Conservation (phyloP, 2,329 filamentous ascomycete genomes). For the Falciphora oryzae region DNA sequence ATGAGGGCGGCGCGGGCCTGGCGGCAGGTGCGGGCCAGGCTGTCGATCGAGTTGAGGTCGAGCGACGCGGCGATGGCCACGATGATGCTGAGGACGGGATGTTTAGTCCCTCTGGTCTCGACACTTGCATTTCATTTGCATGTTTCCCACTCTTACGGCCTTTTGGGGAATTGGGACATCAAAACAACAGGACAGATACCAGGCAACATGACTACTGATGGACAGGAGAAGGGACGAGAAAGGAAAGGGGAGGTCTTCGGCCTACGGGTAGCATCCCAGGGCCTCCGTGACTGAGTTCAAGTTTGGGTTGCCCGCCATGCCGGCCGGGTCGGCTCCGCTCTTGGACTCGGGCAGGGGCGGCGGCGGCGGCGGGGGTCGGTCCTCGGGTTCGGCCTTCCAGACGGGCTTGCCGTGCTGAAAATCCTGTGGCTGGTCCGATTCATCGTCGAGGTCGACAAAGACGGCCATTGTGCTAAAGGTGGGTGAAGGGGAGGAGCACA, state of each 20-base stretch:
- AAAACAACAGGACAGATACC: background rate
- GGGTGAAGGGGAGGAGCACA: background rate
- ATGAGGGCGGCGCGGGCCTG: slow-evolving; percentile 72
- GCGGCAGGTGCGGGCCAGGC: slow-evolving; percentile 75
- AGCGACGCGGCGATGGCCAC: slow-evolving; percentile 68
- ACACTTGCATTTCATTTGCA: background rate
- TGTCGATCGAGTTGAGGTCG: slow-evolving; percentile 82
- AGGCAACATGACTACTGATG: background rate
- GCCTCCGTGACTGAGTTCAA: slow-evolving; percentile 55
- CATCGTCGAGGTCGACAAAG: slow-evolving; percentile 28
- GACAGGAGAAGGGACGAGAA: slow-evolving; percentile 8
- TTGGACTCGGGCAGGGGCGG: slow-evolving; percentile 7
- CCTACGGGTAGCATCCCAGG: slow-evolving; percentile 65
- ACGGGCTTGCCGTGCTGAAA: slow-evolving; percentile 19
- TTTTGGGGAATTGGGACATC: background rate
- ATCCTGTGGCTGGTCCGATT: slow-evolving; percentile 22
- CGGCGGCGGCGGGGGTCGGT: slow-evolving; percentile 14
- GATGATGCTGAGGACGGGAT: slow-evolving; percentile 55
- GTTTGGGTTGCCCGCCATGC: slow-evolving; percentile 43
- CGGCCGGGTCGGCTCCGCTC: slow-evolving; percentile 21
- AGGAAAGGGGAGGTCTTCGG: slow-evolving; percentile 27
- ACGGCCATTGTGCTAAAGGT: slow-evolving; percentile 21
- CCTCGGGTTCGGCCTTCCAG: slow-evolving; percentile 15
- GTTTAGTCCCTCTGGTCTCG: background rate
- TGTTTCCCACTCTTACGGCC: background rate